Base-by-base conservation (phyloP, 306 rosid species). In the Castanea crenata region DNA sequence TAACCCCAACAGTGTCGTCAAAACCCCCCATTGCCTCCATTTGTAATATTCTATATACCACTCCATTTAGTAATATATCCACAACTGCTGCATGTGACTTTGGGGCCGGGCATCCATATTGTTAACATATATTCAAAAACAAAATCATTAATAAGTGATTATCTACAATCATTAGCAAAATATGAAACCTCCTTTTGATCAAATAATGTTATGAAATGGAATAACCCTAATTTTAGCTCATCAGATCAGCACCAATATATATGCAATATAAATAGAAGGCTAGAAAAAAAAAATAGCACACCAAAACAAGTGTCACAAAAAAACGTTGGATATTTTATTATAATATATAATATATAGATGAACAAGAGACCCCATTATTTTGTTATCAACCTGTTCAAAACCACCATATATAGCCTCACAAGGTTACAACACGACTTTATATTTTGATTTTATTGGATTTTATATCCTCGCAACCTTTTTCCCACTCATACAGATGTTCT, bases 351-450 rank as follows among this genome's bases (percentile, higher is more conserved):
- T 64, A 78, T 51, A 55, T 62, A 15, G 63, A 32, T 56, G 74
- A 77, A 81, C 79, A 75, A 88, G 82, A 75, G 73, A 84, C 78
- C 76, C 71, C 74, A 67, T 62, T 35, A 75, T 77, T 55, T 83
- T 74, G 78, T 85, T 73, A 81, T 85, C 87, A 74, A 65, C 82
- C 76, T 82, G 87, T 62, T 82, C 78, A 81, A 78, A 76, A 76
- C 49, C 78, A n/a, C 62, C 86, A 69, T 58, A 46, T 49, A 49
- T 31, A 71, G 80, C 74, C 77, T 71, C 79, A 64, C 20, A 78
- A 71, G 29, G 71, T 32, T 76, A 46, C 52, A 25, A 27, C 35
- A 69, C 34, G 31, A 69, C 46, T 76, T 83, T 61, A 74, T 81
- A 76, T 52, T 29, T 44, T 68, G 35, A 6, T 25, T 55, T 20